Percentiles rank a stretch among this genome's conserved stretches.
Conservation (phyloP, 2,329 filamentous ascomycete species). For the Dactylella cylindrospora region DNA sequence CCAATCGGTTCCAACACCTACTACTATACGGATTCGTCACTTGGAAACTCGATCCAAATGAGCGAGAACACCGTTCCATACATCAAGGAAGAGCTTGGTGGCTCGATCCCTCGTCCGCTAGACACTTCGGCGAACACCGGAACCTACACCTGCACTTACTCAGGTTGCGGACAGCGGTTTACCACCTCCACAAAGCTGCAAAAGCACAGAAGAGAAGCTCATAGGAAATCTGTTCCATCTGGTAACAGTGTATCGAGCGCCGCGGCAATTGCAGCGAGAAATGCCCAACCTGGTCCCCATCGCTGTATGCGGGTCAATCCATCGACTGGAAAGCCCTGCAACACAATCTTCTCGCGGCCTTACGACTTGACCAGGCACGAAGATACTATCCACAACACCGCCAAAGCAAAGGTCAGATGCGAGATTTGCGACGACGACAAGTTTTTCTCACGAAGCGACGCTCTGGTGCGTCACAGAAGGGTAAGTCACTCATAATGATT, state of each 20-base stretch:
- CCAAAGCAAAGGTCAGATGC: conserved; percentile 93
- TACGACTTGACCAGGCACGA: conserved; percentile 97
- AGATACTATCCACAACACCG: conserved; percentile 92
- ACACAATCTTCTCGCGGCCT: conserved; percentile 87
- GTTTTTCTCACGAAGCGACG: conserved; percentile 93
- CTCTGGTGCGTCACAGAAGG: conserved; percentile 82
- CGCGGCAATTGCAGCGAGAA: conserved; percentile 62
- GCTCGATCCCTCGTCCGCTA: conserved; percentile 17
- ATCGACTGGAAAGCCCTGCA: conserved; percentile 91
- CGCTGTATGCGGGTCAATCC: conserved; percentile 91
- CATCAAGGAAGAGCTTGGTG: conserved; percentile 30
- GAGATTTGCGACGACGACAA: conserved; percentile 93
- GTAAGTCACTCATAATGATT: conserved; percentile 44
- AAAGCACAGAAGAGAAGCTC: conserved; percentile 92
- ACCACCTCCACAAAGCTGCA: conserved; percentile 83
- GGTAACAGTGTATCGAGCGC: conserved; percentile 55
- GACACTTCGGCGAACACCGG: conserved; percentile 68
- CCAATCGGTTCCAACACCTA: conserved; percentile 33
- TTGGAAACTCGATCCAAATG: conserved; percentile 11
- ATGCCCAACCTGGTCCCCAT: conserved; percentile 90
- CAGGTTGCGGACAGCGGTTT: conserved; percentile 84
- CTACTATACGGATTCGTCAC: conserved; percentile 32
- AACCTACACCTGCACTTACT: conserved; percentile 95
- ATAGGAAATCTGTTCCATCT: conserved; percentile 69
- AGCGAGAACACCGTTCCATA: conserved; percentile 15